Evolutionary conservation across 2,329 filamentous ascomycete species (phyloP), one percentile per base, ranked within the genome.

Genomic region (Alternaria sp.): DNA sequence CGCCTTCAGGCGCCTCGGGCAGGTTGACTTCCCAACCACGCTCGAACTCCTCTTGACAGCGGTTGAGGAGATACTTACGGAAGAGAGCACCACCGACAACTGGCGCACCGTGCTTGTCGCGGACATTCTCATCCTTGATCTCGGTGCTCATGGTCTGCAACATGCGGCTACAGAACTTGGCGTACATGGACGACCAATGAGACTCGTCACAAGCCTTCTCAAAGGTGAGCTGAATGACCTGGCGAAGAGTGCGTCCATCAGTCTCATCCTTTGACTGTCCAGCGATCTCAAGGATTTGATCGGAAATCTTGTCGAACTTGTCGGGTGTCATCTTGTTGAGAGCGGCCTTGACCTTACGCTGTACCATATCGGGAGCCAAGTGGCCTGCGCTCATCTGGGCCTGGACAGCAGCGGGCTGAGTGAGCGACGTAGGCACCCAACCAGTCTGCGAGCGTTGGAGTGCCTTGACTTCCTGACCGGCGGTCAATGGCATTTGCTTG

Each of bases 301-400:
- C 92, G 7, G 96, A 89, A 71, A 99, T 97, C 84, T 91, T 94
- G 79, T 97, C 94, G 75, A 99, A 99, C 79, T 98, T 99, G 84
- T 99, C 96, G 0, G 96, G 96, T 0, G 96, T 98, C 96, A 99
- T 98, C 91, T 99, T 99, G 89, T 99, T 99, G 75, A 99, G 86
- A 65, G 92, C 92, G 68, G 94, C 92, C 90, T 99, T 99, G 80
- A 99, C 96, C 90, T 99, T 99, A 73, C 95, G 91, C 84, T 99
- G 96, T 62, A 99, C 96, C 85, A 96, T 89, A 74, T 95, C 93
- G 23, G 96, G 95, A 69, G 96, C 89, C 83, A 98, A 88, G 73
- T 92, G 78, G 15, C 75, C 76, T 4, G 69, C 57, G 43, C 55
- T 41, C 49, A 62, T 60, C 14, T 67, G 64, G 26, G 67, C 61